These are phyloP conservation scores for Mucor circinelloides DNA, from an alignment of 371 early-diverging fungal species.

Conservation along the genomic window DNA sequence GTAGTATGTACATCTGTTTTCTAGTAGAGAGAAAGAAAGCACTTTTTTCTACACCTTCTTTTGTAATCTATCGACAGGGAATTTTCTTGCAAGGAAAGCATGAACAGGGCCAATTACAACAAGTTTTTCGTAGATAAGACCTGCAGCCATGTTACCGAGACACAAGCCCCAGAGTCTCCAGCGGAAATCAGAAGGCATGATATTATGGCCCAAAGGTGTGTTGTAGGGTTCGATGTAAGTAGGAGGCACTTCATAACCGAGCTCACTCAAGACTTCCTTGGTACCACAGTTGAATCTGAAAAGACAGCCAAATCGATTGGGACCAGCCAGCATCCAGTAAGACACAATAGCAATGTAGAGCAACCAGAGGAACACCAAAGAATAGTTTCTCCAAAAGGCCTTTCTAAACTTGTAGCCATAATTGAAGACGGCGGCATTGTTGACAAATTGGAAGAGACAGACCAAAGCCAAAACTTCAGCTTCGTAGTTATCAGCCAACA, in stretches of 20 bases:
- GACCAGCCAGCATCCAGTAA: slow-evolving; percentile 62
- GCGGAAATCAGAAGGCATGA: slow-evolving; percentile 62
- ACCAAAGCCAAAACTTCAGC: slow-evolving; percentile 54
- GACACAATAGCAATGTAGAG: slow-evolving; percentile 56
- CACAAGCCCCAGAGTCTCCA: slow-evolving; percentile 54
- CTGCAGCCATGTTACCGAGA: slow-evolving; percentile 34
- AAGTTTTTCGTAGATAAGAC: slow-evolving; percentile 29
- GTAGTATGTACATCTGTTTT: background rate
- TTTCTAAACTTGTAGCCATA: slow-evolving; percentile 66
- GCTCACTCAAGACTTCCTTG: slow-evolving; percentile 33
- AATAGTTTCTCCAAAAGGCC: slow-evolving; percentile 61
- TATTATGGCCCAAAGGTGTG: slow-evolving; percentile 64
- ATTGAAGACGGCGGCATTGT: slow-evolving; percentile 65
- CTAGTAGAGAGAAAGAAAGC: background rate
- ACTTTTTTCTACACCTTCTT: slow-evolving; percentile 26
- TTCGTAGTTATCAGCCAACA: slow-evolving; percentile 78
- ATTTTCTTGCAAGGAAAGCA: slow-evolving; percentile 31
- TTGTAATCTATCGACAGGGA: slow-evolving; percentile 35
- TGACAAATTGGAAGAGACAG: slow-evolving; percentile 63
- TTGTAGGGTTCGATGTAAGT: slow-evolving; percentile 58
- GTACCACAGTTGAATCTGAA: slow-evolving; percentile 78
- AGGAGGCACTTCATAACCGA: slow-evolving; percentile 48
- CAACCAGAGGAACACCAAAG: slow-evolving; percentile 56
- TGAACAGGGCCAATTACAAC: slow-evolving; percentile 44
- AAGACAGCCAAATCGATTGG: slow-evolving; percentile 66